Percentiles rank a stretch among this genome's conserved stretches.
phyloP scores from a whole-genome alignment of 495 filamentous ascomycete species.

The Haplographium delicatum region DNA sequence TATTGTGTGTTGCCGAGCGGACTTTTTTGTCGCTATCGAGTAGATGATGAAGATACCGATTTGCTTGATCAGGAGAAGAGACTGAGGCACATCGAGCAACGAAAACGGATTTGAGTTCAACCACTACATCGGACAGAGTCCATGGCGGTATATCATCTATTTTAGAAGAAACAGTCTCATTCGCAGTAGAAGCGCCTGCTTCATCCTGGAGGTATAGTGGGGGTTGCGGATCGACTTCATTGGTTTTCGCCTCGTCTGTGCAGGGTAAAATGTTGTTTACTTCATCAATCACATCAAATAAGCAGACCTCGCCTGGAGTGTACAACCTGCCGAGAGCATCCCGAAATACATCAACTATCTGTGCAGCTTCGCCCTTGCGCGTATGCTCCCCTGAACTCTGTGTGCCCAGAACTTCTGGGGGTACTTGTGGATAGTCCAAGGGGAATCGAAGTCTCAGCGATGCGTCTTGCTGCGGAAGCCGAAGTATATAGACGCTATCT shows the following conservation, averaged over 20 bases:
- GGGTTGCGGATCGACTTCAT: not conserved
- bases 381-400: slow-evolving; percentile 49
- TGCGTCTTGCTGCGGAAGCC: slow-evolving; percentile 39
- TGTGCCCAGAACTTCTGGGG: slow-evolving; percentile 66
- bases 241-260: not conserved
- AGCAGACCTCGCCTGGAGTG: slow-evolving; percentile 69
- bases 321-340: slow-evolving; percentile 61
- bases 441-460: slow-evolving; percentile 66
- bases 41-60: slow-evolving; percentile 63
- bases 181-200: not conserved
- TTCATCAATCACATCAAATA: slow-evolving; percentile 82
- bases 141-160: slow-evolving; percentile 54
- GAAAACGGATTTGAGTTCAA: slow-evolving; percentile 86
- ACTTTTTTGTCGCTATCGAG: slow-evolving; percentile 75
- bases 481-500: slow-evolving; percentile 42
- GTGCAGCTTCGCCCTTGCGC: slow-evolving; percentile 63
- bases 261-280: slow-evolving; percentile 28
- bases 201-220: not conserved
- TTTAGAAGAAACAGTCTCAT: not conserved
- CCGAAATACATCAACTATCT: slow-evolving; percentile 59
- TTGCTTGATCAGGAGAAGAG: slow-evolving; percentile 60
- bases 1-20: slow-evolving; percentile 87
- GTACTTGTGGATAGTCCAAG: slow-evolving; percentile 60
- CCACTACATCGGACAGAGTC: slow-evolving; percentile 63
- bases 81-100: slow-evolving; percentile 69